Base-by-base conservation (phyloP, 2,329 filamentous ascomycete species). In the Herpotrichia juniperi region DNA sequence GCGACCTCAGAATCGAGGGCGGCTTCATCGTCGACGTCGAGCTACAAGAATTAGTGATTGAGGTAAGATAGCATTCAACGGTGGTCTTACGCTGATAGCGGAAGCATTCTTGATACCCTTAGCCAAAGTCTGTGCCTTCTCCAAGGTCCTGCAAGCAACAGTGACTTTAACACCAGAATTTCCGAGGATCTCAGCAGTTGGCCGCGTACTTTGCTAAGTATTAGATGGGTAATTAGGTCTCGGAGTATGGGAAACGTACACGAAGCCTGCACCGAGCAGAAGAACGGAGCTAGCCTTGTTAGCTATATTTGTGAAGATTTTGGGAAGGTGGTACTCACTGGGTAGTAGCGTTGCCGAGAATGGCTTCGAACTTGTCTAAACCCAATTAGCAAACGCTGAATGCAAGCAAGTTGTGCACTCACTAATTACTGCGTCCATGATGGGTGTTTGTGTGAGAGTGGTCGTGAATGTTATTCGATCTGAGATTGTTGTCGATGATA, bases 1-100 rank as follows among this genome's bases (percentile, higher is more conserved):
- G 82, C 86, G 53, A 96, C 84, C 69, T 87, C 91, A 47, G 86
- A 85, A 68, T 97, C 92, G 53, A 97, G 86, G 28, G 90, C 91
- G 51, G 81, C 75, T 44, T 82, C 83, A 74, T 96, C 81, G 69
- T 78, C 88, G 62, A 96, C 93, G 72, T 97, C 91, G 72, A 97
- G 86, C 50, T 90, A 86, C 10, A 17, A 12, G 34, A 12, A 44
- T 69, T 45, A 70, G 63, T 12, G 30, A 12, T 0, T 22, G 6
- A 24, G 4, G 10, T 12, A 22, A 34, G 34, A 7, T 21, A 25
- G 22, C 4, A 7, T 24, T 22, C 7, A 39, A 22, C 17, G 12
- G 24, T 17, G 16, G n/a, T 14, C 59, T 32, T 67, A 73, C 69
- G 61, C 69, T 74, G 77, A 96, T 89, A 61, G 93, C 84, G 46